Base-by-base conservation (phyloP, 495 filamentous ascomycete species). In the Podospora bellae-mahoneyi region DNA sequence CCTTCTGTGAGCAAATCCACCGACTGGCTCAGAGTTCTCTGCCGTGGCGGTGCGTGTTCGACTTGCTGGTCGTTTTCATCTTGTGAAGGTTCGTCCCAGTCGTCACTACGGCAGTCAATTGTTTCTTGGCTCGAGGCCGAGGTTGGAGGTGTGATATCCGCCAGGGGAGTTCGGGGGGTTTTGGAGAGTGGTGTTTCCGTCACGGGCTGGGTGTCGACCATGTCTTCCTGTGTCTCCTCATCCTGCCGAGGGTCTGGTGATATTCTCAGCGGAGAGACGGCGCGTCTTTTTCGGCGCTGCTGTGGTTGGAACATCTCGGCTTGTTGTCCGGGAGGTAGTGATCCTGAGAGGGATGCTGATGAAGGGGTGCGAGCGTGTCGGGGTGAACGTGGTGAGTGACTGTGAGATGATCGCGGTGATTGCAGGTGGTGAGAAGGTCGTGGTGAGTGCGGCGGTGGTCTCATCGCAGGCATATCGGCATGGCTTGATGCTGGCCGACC, bases 131-230 rank as follows among this genome's bases (percentile, higher is more conserved):
- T 16, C n/a, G 15, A 58, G 18, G 55, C 55, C 23, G 55, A 63
- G 20, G 28, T 63, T 3, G 57, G 30, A 4, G 64, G 55, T 16
- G 68, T 70, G 55, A 70, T 70, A 20, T 70, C 68, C 19, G 68
- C 68, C n/a, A 70, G 65, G 0, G 68, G 68, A 0, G 34, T 64
- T 30, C 68, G 64, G 7, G 68, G 68, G 2, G 60, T 59, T 10
- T 20, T 27, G n/a, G 54, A 23, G 15, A 63, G 5, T 9, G 30
- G 27, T 48, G 23, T 61, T 27, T 48, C 27, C 61, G 20, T 10
- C 5, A 48, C 39, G 13, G 39, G 39, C 2, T 48, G 39, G 15
- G 39, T 48, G 39, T 48, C 39, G 1, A 48, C 39, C 39, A 48
- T 10, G 9, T 48, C 39, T 48, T 48, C 39, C 39, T 48, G 39